Evolutionary conservation across 1,139 yeast genomes (phyloP), one percentile per base, ranked within the genome.

Genomic region (Taphrina confusa): DNA sequence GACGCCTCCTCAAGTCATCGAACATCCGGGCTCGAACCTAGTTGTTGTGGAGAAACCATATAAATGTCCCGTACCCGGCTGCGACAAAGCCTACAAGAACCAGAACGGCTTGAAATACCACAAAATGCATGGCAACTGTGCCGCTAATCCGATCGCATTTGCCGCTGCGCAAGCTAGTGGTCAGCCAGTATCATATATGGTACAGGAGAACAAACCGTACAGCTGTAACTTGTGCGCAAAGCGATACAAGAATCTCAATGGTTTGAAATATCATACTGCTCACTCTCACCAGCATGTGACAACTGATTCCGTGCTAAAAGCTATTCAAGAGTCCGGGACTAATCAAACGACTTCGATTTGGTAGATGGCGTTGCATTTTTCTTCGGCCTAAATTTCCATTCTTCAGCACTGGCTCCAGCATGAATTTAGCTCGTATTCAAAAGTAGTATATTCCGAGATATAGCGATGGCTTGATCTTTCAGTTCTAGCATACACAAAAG

Each of bases 211-310:
- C 77, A 94, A 94, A 75, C 99, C 98, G 34, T 92, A 92, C 73
- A 81, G 97, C 70, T 92, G 99, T 75, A 97, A 92, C 73, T 96
- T 92, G 50, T 92, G 99, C 75, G 97, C 97, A 61, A 94, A 92
- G 75, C 79, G 98, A 62, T 92, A 92, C 76, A 92, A 94, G 79
- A 92, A 92, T 72, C 78, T 92, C 69, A 92, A 92, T 73, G 99
- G 99, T 36, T 80, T 92, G 73, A 92, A 92, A 75, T 92, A 92
- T 73, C 99, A 92, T 73, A 82, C 97, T 68, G 97, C 97, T 25
- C 99, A 92, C 74, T 86, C 97, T 4, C 65, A 62, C 34, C 50
- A 55, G 36, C 57, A 57, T n/a, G 61, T 61, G 34, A 50, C 61
- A 12, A 49, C 58, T n/a, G 58, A 54, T 12, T 42, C 51, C 1